Conservation (phyloP, 495 filamentous ascomycete species). For the Tuber brumale region DNA sequence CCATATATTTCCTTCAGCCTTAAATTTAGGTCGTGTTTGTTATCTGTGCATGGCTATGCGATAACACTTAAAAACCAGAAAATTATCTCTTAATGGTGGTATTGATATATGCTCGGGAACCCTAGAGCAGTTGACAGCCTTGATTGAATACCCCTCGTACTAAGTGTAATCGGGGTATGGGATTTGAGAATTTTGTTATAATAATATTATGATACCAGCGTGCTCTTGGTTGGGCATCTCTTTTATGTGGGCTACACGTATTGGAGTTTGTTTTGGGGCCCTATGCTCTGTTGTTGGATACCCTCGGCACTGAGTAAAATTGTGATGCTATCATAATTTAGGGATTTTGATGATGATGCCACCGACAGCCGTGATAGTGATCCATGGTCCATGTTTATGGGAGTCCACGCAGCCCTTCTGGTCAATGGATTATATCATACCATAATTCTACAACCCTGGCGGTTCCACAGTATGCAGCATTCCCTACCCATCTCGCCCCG, state of each 20-base stretch:
- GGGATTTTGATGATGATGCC: not conserved
- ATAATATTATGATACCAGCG: not conserved
- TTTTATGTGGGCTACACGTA: not conserved
- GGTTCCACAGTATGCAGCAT: not conserved
- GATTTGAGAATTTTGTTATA: not conserved
- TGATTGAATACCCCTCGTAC: not conserved
- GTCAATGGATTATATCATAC: not conserved
- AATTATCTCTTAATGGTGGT: not conserved
- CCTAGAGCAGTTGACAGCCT: not conserved
- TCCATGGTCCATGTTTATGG: not conserved
- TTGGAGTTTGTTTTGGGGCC: no score
- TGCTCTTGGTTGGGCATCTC: not conserved
- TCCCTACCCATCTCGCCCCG: not conserved
- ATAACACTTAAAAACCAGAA: no score
- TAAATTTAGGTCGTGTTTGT: not conserved
- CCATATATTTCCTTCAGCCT: not conserved
- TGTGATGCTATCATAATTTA: not conserved
- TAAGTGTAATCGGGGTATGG: not conserved
- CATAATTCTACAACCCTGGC: no score
- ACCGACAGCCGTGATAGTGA: not conserved
- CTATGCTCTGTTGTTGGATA: not conserved
- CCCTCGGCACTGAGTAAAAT: not conserved
- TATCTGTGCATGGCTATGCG: not conserved
- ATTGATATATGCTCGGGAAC: not conserved
- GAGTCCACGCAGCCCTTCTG: not conserved